A percentile compares a stretch with the other conserved stretches of the same genome.
Evolutionary conservation across 768 basidiomycete genomes (phyloP).

Genomic region (Boletus patriciae): DNA sequence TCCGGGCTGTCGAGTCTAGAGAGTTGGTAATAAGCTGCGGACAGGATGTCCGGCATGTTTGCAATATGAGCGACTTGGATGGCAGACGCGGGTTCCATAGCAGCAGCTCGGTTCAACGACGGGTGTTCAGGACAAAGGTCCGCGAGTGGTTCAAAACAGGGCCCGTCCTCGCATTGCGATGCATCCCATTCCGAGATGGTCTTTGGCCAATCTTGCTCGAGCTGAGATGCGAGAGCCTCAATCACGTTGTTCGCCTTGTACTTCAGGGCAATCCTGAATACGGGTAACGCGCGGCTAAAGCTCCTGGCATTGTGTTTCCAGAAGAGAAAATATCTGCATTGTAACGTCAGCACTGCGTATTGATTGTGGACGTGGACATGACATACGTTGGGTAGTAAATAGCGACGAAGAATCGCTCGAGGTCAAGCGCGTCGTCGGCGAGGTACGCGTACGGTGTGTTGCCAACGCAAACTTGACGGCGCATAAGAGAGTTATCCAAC

Average conservation of each 20-base stretch:
- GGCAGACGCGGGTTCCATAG: constrained; percentile 1
- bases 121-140: neutral
- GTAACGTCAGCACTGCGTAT: neutral
- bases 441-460: neutral
- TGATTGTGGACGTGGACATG: neutral
- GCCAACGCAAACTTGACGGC: neutral
- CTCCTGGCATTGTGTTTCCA: constrained; percentile 1
- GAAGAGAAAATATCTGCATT: neutral
- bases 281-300: neutral
- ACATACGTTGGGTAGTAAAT: constrained; percentile 2
- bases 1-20: neutral
- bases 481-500: neutral
- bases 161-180: neutral
- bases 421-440: constrained; percentile 2
- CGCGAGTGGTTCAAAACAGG: neutral
- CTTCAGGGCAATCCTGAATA: constrained; percentile 6
- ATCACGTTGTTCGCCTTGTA: constrained; percentile 1
- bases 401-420: constrained; percentile 6
- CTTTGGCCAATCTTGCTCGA: constrained; percentile 10
- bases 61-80: constrained; percentile 7
- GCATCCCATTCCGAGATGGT: constrained; percentile 7
- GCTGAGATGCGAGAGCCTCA: constrained; percentile 4
- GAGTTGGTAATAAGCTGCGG: constrained; percentile 8
- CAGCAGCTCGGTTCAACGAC: neutral
- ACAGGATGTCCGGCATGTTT: neutral